A percentile compares a stretch with the other conserved stretches of the same genome.
Evolutionary conservation across 768 basidiomycete species (phyloP).

Genomic region (Lactarius quietus): DNA sequence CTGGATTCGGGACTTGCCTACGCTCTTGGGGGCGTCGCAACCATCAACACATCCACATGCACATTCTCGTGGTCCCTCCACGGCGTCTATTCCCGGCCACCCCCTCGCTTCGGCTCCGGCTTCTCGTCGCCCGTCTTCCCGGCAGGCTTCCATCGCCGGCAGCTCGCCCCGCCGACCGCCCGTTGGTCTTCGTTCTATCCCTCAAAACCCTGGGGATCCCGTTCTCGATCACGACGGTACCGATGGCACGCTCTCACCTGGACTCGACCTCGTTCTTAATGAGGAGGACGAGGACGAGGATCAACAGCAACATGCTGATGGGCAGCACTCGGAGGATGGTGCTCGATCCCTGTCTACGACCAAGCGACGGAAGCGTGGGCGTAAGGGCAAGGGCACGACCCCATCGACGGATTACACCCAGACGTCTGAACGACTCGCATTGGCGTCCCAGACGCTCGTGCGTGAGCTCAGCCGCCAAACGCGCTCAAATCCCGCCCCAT

Average conservation of each 20-base stretch:
- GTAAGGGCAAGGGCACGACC: constrained; percentile 69
- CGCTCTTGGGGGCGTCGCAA: constrained; percentile 51
- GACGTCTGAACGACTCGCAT: constrained; percentile 67
- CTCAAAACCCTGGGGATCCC: constrained; percentile 56
- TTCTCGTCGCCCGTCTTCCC: constrained; percentile 68
- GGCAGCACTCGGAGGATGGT: neutral
- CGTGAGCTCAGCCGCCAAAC: constrained; percentile 73
- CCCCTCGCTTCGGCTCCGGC: constrained; percentile 58
- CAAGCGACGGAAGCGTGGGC: constrained; percentile 80
- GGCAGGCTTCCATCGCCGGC: constrained; percentile 50
- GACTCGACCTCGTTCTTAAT: constrained; percentile 27
- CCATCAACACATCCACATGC: constrained; percentile 37
- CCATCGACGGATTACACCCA: constrained; percentile 43
- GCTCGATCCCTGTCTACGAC: constrained; percentile 51
- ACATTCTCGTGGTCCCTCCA: constrained; percentile 58
- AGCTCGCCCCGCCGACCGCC: constrained; percentile 47
- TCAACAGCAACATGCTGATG: constrained; percentile 33
- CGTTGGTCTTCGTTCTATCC: constrained; percentile 49
- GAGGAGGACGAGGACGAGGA: constrained; percentile 42
- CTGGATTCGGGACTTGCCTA: constrained; percentile 83
- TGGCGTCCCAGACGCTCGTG: constrained; percentile 77
- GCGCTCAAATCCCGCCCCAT: constrained; percentile 23
- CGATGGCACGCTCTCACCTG: constrained; percentile 19
- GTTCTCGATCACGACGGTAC: constrained; percentile 26
- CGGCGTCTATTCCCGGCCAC: constrained; percentile 57